Conservation (phyloP, 306 rosid species). For the Cucumis melo region DNA sequence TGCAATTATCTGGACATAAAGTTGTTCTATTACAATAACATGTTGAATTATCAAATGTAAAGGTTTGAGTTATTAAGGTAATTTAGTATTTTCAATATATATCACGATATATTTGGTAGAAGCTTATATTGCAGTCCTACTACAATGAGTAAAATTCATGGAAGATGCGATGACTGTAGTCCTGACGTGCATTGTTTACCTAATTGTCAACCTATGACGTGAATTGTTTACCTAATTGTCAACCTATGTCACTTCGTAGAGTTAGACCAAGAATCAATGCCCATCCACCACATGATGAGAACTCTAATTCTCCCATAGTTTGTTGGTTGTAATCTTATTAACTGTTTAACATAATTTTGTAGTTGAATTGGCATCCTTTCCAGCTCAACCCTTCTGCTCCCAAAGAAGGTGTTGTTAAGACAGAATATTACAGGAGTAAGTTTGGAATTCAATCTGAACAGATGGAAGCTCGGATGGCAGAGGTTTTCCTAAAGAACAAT, state of each 20-base stretch:
- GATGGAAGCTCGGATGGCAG: conserved; percentile 64
- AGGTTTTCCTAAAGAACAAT: conserved; percentile 25
- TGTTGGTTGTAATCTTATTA: background rate
- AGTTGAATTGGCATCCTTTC: conserved; percentile 85
- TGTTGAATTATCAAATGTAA: background rate
- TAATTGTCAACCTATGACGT: background rate
- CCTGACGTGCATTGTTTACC: background rate
- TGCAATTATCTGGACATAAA: background rate
- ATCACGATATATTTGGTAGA: too few species aligned
- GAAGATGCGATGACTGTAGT: background rate
- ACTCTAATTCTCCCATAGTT: background rate
- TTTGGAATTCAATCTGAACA: conserved; percentile 44
- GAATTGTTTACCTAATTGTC: background rate
- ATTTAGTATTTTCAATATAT: background rate
- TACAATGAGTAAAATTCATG: background rate
- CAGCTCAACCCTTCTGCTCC: conserved; percentile 71
- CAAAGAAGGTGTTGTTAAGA: conserved; percentile 64
- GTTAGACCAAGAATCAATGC: background rate
- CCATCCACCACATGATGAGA: background rate
- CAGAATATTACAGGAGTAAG: conserved; percentile 38
- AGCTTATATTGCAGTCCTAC: background rate
- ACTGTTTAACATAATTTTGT: conserved; percentile 7
- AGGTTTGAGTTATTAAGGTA: background rate
- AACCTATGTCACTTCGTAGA: background rate
- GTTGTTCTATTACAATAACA: background rate